Base-by-base conservation (phyloP, 2,329 filamentous ascomycete species). In the Helotiales sp. region DNA sequence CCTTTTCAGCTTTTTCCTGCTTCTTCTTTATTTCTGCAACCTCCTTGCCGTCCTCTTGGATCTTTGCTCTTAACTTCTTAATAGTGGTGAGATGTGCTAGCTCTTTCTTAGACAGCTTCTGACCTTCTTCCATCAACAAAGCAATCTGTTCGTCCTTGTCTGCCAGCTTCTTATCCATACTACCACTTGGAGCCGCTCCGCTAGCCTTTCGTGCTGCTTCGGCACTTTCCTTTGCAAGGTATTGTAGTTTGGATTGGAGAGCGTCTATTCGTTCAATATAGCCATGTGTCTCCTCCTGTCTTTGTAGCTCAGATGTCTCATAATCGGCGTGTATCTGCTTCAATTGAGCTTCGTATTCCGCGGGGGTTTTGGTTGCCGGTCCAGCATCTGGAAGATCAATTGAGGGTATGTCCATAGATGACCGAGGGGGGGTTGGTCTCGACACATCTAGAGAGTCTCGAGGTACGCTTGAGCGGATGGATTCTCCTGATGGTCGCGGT, bases 131-230 rank as follows among this genome's bases (percentile, higher is more conserved):
- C 80, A 99, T 89, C 12, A 99, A 77, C 47, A 93, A 77, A 2
- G 93, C 91, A 67, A 98, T 96, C 71, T 90, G 90, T 66, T 93
- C 87, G 67, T 98, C 93, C 70, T 92, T 96, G 68, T 96, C 92
- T 1, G 91, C 89, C 13, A 98, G 73, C 69, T 90, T 92, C 71
- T 88, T 90, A 63, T 96, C 90, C 1, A 79, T 57, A 55, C 86
- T 90, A 5, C 88, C 88, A 0, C 83, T 70, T 2, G 82, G 76
- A 0, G 88, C 85, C 24, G 80, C 76, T n/a, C 81, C 76, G 2
- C 84, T 86, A 6, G 86, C 81, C 64, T 85, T 84, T 68, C 87
- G 88, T 1, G 95, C 91, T 0, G 87, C 80, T 30, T 93, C 88
- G 0, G 89, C 84, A 12, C 90, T 87, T 69, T 93, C 89, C 60